Conservation (phyloP, 2,329 filamentous ascomycete species). For the Hypomyces perniciosus region DNA sequence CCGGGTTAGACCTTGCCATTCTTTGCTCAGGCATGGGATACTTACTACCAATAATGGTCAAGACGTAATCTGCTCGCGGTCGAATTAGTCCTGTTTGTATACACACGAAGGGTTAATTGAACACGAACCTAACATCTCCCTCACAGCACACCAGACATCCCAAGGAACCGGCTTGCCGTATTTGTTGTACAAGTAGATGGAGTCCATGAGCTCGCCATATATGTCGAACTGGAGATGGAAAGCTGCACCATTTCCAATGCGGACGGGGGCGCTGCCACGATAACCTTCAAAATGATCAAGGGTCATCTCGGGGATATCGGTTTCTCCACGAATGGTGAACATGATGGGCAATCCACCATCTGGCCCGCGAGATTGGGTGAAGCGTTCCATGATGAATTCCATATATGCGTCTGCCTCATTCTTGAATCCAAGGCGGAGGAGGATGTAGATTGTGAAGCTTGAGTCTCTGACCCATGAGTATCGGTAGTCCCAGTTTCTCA, state of each 20-base stretch:
- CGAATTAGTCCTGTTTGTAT: not conserved
- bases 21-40: not conserved
- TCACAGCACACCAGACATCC: conserved; percentile 68
- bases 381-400: conserved; percentile 67
- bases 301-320: conserved; percentile 66
- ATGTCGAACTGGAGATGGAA: conserved; percentile 75
- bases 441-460: conserved; percentile 72
- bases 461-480: conserved; percentile 74
- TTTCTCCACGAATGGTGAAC: conserved; percentile 72
- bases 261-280: conserved; percentile 62
- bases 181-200: conserved; percentile 73
- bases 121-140: conserved; percentile 53
- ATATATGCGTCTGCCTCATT: conserved; percentile 74
- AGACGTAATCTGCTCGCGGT: conserved; percentile 52
- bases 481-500: conserved; percentile 65
- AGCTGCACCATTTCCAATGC: conserved; percentile 71
- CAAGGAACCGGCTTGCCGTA: conserved; percentile 71
- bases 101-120: not conserved
- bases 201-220: conserved; percentile 73
- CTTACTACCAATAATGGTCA: conserved; percentile 57
- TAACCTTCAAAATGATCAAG: conserved; percentile 68
- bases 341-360: conserved; percentile 68
- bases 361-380: conserved; percentile 53
- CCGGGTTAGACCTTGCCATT: conserved; percentile 9
- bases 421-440: conserved; percentile 69